Base-by-base conservation (phyloP, 805 yeast genomes). In the Nakazawaea wyomingensis region DNA sequence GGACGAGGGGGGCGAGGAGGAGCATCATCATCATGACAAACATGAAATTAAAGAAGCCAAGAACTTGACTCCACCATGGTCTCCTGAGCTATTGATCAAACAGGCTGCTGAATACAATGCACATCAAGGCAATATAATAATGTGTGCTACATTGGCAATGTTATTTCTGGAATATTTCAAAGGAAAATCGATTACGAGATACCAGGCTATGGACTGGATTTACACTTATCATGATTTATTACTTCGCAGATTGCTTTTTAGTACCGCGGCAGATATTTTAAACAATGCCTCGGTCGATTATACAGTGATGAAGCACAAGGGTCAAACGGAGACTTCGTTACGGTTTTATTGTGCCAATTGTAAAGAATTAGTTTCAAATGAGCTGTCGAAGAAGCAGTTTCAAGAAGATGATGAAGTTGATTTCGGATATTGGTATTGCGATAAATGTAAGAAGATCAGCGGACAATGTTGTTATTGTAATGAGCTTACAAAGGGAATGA, bases 401-500 rank as follows among this genome's bases (percentile, higher is more conserved):
- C 46, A 51, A 11, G 54, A 54, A 3, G 59, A 60, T 29, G 34
- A 62, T 9, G 58, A 54, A 0, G 62, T 64, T 16, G 61, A 66
- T 31, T 76, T 78, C 53, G 96, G 95, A 1, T 80, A 72, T 52
- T 89, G 96, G 96, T 85, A 82, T 59, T 90, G 97, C 63, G 87
- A 80, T 41, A 70, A 68, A 18, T 90, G 97, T 59, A 63, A 70
- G 9, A 66, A 62, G 39, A 65, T 66, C 13, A 80, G 78, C 47
- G 81, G 78, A 46, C 72, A 79, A n/a, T 90, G 97, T 60, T 71
- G 81, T 21, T 76, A 81, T 48, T 90, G 97, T 60, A 72, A 82
- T 48, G 83, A 76, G 54, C 87, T 95, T 0, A 69, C 90, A 53
- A 77, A 75, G 50, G 95, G 95, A 1, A 66, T 85, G 44, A 72